A percentile compares a stretch with the other conserved stretches of the same genome.
These are phyloP conservation scores for Zoysia japonica DNA, from an alignment of 176 grass and related monocot species.

Conservation along the genomic window DNA sequence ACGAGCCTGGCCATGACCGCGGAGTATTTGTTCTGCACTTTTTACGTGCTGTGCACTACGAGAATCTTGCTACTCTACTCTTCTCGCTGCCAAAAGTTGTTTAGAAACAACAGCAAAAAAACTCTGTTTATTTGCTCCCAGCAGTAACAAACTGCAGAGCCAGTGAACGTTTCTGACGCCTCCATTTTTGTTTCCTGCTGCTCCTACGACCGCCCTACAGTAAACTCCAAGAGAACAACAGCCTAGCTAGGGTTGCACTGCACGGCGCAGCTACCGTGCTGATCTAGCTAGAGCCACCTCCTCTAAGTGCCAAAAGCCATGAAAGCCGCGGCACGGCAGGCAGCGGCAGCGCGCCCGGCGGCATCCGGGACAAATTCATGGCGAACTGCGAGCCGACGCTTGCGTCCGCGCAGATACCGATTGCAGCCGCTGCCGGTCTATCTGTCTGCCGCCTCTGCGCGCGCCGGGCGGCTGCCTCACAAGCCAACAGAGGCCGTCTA, in stretches of 20 bases:
- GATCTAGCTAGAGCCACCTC: not conserved
- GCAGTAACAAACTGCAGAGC: not conserved
- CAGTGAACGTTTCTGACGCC: not conserved
- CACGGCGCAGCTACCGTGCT: not conserved
- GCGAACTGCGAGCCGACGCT: conserved; percentile 10
- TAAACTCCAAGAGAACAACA: conserved; percentile 18
- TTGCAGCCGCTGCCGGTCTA: conserved; percentile 14
- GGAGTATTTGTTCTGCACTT: not conserved
- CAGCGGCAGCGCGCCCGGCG: not conserved
- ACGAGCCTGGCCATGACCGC: not conserved
- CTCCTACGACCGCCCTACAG: not conserved
- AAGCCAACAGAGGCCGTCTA: conserved; percentile 4
- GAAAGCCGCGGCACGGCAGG: not conserved
- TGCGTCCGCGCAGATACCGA: conserved; percentile 23
- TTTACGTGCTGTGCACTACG: no score
- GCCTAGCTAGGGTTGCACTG: not conserved
- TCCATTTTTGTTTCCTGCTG: not conserved
- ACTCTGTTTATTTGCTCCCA: not conserved
- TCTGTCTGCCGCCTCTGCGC: conserved; percentile 2
- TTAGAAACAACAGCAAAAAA: not conserved
- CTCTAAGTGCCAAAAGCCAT: conserved; percentile 35
- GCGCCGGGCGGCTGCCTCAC: not conserved
- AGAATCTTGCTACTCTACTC: no score
- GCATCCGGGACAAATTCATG: not conserved
- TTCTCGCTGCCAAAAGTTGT: no score